phyloP scores from a whole-genome alignment of 805 yeast genomes.

The Kurtzmaniella cleridarum region DNA sequence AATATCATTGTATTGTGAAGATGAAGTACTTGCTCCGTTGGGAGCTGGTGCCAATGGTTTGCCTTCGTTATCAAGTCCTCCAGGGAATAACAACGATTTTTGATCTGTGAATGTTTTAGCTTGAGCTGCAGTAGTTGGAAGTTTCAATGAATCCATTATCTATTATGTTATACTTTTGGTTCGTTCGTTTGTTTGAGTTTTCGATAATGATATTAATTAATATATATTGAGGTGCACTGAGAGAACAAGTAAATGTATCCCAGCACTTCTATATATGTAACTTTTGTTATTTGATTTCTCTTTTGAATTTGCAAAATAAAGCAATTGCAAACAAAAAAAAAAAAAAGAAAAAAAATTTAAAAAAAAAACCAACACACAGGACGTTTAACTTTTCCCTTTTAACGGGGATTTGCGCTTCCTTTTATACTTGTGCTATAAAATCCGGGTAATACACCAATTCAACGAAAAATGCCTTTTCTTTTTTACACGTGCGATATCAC shows the following conservation, averaged over 20 bases:
- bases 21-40: slow-evolving; percentile 3
- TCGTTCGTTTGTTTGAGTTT: slow-evolving; percentile 2
- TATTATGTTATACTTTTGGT: slow-evolving; percentile 8
- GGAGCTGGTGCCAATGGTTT: slow-evolving; percentile 9
- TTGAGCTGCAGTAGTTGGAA: slow-evolving; percentile 73
- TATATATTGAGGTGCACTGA: slow-evolving; percentile 3
- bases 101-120: slow-evolving; percentile 70
- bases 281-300: slow-evolving; percentile 1
- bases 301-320: slow-evolving; percentile 3
- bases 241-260: slow-evolving; percentile 44
- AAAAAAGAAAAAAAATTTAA: slow-evolving; percentile 7
- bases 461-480: neutral
- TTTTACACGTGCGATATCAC: too few species aligned
- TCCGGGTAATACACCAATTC: slow-evolving; percentile 8
- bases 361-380: slow-evolving; percentile 3
- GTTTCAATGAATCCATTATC: slow-evolving; percentile 64
- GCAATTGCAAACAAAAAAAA: neutral
- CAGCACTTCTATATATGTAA: slow-evolving; percentile 8
- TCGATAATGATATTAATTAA: slow-evolving; percentile 1
- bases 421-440: slow-evolving; percentile 16
- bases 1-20: slow-evolving; percentile 8
- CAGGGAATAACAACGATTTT: slow-evolving; percentile 59
- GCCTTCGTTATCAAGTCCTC: slow-evolving; percentile 33
- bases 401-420: slow-evolving; percentile 14
- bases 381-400: slow-evolving; percentile 5